Evolutionary conservation across 176 grass and related monocot genomes (phyloP).

Genomic region (Leersia perrieri): DNA sequence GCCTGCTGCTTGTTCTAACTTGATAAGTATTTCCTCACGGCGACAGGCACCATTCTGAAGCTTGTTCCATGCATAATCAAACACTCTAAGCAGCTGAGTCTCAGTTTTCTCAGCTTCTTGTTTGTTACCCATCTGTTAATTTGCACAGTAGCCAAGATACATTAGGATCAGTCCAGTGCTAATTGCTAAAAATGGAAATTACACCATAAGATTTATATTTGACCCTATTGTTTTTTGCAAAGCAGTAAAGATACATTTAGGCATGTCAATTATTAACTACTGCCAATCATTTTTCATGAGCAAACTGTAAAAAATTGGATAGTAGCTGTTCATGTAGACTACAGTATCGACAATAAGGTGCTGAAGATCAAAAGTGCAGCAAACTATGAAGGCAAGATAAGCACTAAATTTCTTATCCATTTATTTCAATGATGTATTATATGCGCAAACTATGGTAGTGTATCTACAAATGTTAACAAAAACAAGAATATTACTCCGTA

Average conservation of each 20-base stretch:
- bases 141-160: slow-evolving; percentile 2
- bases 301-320: background rate
- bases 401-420: no score
- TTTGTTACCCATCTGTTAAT: slow-evolving; percentile 67
- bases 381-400: background rate
- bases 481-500: background rate
- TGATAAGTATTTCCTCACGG: slow-evolving; percentile 69
- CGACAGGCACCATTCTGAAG: slow-evolving; percentile 71
- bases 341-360: background rate
- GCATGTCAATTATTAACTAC: no score
- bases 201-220: background rate
- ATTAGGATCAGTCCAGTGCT: background rate
- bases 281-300: slow-evolving; percentile 16
- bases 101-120: slow-evolving; percentile 73
- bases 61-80: slow-evolving; percentile 98
- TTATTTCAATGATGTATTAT: no score
- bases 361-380: slow-evolving; percentile 5
- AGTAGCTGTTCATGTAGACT: background rate
- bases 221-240: background rate
- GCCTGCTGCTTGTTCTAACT: slow-evolving; percentile 44
- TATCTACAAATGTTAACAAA: no score
- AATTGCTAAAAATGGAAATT: background rate
- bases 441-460: background rate
- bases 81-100: slow-evolving; percentile 62
- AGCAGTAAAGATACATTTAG: background rate